Evolutionary conservation across 441 rosid genomes (phyloP), one percentile per base, ranked within the genome.

Genomic region (Eutrema salsugineum): DNA sequence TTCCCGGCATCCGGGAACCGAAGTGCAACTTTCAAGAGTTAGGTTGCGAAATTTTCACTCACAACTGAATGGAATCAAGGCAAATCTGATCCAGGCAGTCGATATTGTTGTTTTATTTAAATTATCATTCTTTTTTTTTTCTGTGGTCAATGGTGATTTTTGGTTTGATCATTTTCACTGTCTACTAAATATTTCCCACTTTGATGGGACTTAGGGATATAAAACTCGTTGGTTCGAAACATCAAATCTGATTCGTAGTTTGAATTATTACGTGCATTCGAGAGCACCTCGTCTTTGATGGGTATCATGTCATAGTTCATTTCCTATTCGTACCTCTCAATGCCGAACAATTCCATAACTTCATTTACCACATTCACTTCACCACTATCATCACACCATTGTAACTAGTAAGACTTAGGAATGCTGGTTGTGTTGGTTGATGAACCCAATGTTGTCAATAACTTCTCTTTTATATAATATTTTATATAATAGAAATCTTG

Each of bases 1-100:
- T 94, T 94, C 78, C 99, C 99, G 0, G 89, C 91, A 24, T 73
- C 88, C 4, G 98, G 98, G 44, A 94, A 92, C 77, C 82, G 96
- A 53, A 94, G 97, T 70, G 83, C 82, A 19, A 91, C 91, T 30
- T 94, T 90, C 71, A 85, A 64, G 53, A 77, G 49, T 43, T 77
- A 77, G 64, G 55, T 14, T 63, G 51, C 33, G 12, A 24, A 35
- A 33, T 30, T 47, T 38, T 3, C 63, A 43, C 58, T 39, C 53
- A n/a, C 16, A 60, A 49, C 32, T 53, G 59, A 38, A 64, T 38
- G 54, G 22, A 19, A 20, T 49, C 40, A 16, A 33, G 12, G 53
- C 2, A 22, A 6, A 22, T 32, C 33, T 56, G 35, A 36, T 64
- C 9, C 14, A 30, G 42, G 57, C 66, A 49, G 28, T 36, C 66